Conservation (phyloP, 2,329 filamentous ascomycete species). For the Sphaerulina populicola region DNA sequence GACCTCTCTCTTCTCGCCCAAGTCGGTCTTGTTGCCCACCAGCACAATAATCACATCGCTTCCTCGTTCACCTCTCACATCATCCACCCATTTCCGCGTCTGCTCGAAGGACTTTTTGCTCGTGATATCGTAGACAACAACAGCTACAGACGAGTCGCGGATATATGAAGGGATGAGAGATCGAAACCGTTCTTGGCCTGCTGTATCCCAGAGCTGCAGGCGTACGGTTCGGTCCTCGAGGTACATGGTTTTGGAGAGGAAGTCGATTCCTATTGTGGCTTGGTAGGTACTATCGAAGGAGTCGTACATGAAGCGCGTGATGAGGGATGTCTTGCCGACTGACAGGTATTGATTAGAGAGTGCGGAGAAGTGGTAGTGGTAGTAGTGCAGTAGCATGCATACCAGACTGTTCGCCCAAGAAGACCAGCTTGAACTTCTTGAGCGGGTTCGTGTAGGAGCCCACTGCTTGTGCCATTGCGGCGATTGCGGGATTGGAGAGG, state of each 20-base stretch:
- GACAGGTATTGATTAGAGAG: slow-evolving; percentile 12
- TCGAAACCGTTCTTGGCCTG: slow-evolving; percentile 93
- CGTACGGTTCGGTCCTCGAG: slow-evolving; percentile 96
- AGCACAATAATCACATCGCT: slow-evolving; percentile 99
- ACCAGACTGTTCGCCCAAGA: slow-evolving; percentile 98
- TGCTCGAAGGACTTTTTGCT: slow-evolving; percentile 89
- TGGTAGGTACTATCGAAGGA: slow-evolving; percentile 99
- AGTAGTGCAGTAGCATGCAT: slow-evolving; percentile 35
- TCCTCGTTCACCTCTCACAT: slow-evolving; percentile 89
- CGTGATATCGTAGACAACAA: slow-evolving; percentile 95
- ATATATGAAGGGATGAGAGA: slow-evolving; percentile 97
- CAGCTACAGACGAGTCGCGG: slow-evolving; percentile 92
- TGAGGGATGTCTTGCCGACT: slow-evolving; percentile 98
- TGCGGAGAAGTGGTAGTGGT: not conserved
- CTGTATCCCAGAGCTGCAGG: slow-evolving; percentile 96
- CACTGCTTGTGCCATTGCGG: slow-evolving; percentile 68
- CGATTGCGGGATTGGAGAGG: not conserved
- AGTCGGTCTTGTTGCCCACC: slow-evolving; percentile 97
- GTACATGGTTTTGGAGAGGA: slow-evolving; percentile 99
- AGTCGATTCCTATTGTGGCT: slow-evolving; percentile 98
- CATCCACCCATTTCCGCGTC: slow-evolving; percentile 98
- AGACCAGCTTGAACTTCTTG: slow-evolving; percentile 99
- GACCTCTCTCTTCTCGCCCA: slow-evolving; percentile 96
- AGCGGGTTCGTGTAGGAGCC: slow-evolving; percentile 96
- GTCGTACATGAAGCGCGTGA: slow-evolving; percentile 99